Base-by-base conservation (phyloP, 2,329 filamentous ascomycete species). In the Alternaria postmessia region DNA sequence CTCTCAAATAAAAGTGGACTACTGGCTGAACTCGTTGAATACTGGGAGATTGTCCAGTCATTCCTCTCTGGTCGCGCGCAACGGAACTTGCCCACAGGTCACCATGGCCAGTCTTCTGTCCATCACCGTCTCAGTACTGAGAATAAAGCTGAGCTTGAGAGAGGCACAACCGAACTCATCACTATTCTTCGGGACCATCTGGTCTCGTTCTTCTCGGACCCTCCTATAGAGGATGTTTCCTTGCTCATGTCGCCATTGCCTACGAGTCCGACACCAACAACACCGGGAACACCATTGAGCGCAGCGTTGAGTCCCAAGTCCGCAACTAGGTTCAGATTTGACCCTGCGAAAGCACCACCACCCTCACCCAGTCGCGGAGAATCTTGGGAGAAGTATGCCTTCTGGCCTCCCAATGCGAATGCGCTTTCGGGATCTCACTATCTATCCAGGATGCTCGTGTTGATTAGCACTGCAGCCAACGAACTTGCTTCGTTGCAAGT, bases 401-500 rank as follows among this genome's bases (percentile, higher is more conserved):
- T 98, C 78, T 98, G 94, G 94, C 94, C 94, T 4, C 95, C 94
- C 0, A 90, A 91, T 80, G 91, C 93, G 2, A 98, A 97, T 74
- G 94, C 94, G 0, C 82, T 98, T 24, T 96, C 93, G 59, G 94
- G 92, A n/a, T 92, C 94, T 2, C 88, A 96, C 76, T 97, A 96
- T 73, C 85, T 99, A 5, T 89, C 91, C 51, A 93, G 91, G 75
- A 90, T 95, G 75, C 83, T 98, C 22, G 84, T 89, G 0, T 83
- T 97, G 3, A 88, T 99, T 4, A 93, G 94, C n/a, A 90, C 90
- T 2, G 94, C 91, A 3, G 92, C 93, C 1, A 91, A 91, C 28
- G 94, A 97, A 73, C 90, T 97, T 85, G 91, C 92, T 1, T 87
- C 89, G 28, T 83, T 97, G 28, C 83, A 85, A 14, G 88, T 92